Percentiles rank a stretch among this genome's conserved stretches.
Conservation (phyloP, 2,329 filamentous ascomycete genomes). For the Colletotrichum liriopes region DNA sequence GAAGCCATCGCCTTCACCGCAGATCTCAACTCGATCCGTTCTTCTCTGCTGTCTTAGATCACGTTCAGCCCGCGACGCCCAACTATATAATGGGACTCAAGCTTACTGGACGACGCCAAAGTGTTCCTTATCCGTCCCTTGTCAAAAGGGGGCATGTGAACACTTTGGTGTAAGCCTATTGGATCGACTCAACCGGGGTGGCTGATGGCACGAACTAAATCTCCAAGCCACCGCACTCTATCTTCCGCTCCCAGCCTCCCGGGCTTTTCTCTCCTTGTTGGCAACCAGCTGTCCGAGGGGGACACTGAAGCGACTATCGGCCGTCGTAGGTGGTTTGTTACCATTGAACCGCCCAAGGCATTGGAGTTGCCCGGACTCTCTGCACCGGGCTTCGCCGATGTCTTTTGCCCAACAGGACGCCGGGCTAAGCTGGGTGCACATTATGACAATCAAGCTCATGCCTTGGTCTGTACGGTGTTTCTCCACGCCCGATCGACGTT, state of each 20-base stretch:
- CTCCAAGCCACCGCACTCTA: slow-evolving; percentile 3
- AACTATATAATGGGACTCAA: slow-evolving; percentile 20
- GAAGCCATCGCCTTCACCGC: slow-evolving; percentile 10
- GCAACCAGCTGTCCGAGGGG: neutral
- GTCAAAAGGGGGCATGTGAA: slow-evolving; percentile 32
- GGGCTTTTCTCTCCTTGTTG: neutral
- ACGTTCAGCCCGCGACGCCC: slow-evolving; percentile 8
- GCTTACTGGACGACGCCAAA: slow-evolving; percentile 25
- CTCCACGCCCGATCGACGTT: slow-evolving; percentile 28
- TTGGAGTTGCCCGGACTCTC: neutral
- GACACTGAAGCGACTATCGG: no score
- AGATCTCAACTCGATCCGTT: slow-evolving; percentile 38
- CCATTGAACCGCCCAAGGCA: neutral
- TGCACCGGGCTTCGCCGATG: neutral
- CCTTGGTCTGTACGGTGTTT: neutral
- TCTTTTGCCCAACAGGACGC: neutral
- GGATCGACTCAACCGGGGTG: neutral
- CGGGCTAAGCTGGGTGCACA: neutral
- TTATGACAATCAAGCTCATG: neutral
- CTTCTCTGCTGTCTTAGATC: slow-evolving; percentile 11
- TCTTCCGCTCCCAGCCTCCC: slow-evolving; percentile 15
- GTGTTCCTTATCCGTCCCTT: slow-evolving; percentile 19
- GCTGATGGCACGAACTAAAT: neutral
- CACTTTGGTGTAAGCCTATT: slow-evolving; percentile 42
- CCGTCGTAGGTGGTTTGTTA: neutral